These are phyloP conservation scores for Leccinum rimulosum DNA, from an alignment of 768 basidiomycete species.

Conservation along the genomic window DNA sequence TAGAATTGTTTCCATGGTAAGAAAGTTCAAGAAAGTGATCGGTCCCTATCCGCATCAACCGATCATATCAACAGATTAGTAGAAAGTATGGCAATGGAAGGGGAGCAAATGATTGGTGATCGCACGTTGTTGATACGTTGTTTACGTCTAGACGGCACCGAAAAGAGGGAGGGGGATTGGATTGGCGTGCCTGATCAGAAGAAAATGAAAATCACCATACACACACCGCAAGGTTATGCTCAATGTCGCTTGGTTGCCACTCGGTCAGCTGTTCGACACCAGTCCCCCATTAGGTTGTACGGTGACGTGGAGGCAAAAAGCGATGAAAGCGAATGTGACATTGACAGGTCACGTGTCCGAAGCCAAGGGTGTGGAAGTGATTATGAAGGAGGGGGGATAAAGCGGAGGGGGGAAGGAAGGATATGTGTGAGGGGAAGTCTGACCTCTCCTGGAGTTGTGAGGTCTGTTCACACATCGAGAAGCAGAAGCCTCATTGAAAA, in stretches of 20 bases:
- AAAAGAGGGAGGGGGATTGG: conserved; percentile 26
- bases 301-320: conserved; percentile 9
- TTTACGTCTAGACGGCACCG: conserved; percentile 33
- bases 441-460: background rate
- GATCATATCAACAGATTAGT: conserved; percentile 26
- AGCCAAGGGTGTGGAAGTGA: conserved; percentile 1
- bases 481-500: conserved; percentile 10
- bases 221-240: conserved; percentile 15
- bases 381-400: background rate
- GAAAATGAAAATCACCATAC: conserved; percentile 22
- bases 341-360: conserved; percentile 28
- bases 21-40: conserved; percentile 20
- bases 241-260: conserved; percentile 16
- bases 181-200: conserved; percentile 28
- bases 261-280: conserved; percentile 7
- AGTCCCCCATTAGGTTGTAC: background rate
- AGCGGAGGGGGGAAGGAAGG: background rate
- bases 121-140: conserved; percentile 27
- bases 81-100: conserved; percentile 19
- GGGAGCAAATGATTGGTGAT: conserved; percentile 24
- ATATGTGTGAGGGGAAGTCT: conserved; percentile 17
- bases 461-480: conserved; percentile 18
- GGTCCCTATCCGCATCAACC: conserved; percentile 14
- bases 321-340: background rate
- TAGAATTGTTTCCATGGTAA: conserved; percentile 31